These are phyloP conservation scores for Podospora didyma DNA, from an alignment of 495 filamentous ascomycete genomes.

Conservation along the genomic window DNA sequence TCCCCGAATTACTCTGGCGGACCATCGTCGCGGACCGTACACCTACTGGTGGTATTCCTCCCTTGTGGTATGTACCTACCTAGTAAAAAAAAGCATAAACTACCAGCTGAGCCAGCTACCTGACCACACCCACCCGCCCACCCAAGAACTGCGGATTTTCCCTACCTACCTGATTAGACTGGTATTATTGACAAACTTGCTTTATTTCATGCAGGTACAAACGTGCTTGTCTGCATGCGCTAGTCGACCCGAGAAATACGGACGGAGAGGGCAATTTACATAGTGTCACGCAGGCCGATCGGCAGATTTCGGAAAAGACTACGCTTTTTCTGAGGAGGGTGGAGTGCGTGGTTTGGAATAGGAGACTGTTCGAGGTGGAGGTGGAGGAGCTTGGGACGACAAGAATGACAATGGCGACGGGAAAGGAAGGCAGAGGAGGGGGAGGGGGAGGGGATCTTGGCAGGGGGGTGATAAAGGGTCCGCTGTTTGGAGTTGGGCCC, in stretches of 20 bases:
- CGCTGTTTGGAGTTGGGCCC: not conserved
- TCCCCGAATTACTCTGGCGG: not conserved
- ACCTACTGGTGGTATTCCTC: conserved; percentile 1
- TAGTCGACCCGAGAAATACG: conserved; percentile 5
- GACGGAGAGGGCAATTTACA: conserved; percentile 10
- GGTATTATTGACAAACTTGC: too few species aligned
- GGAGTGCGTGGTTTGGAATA: conserved; percentile 8
- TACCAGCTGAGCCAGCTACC: too few species aligned
- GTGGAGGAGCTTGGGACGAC: not conserved
- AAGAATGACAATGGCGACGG: too few species aligned
- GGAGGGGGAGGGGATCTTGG: not conserved
- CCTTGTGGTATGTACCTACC: too few species aligned
- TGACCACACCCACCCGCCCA: too few species aligned
- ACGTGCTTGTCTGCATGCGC: conserved; percentile 8
- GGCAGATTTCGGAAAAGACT: not conserved
- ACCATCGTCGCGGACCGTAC: conserved; percentile 1
- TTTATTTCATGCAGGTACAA: too few species aligned
- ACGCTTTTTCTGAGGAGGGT: conserved; percentile 6
- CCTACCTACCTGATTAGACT: too few species aligned
- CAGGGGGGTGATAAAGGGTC: not conserved
- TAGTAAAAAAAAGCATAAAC: too few species aligned
- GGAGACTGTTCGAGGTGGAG: conserved; percentile 4
- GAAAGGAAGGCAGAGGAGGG: too few species aligned
- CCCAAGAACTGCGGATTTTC: too few species aligned
- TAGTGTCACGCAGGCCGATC: not conserved